Percentiles rank a stretch among this genome's conserved stretches.
phyloP scores from a whole-genome alignment of 192 early-diverging fungal genomes.

The Paraglomus occultum region DNA sequence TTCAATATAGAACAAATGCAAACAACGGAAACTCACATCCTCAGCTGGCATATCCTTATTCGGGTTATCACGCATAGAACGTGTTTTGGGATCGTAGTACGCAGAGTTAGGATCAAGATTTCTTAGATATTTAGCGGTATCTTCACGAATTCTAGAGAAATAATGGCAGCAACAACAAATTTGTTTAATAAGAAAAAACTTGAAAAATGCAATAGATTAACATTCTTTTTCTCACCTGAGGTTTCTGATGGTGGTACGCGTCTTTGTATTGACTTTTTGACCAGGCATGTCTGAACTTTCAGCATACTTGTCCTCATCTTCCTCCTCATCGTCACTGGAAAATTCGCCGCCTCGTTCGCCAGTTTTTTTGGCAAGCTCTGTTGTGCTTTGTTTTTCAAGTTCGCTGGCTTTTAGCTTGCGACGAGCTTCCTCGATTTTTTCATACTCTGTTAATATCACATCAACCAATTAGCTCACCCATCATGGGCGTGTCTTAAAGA shows the following conservation, averaged over 20 bases:
- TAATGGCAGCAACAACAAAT: not conserved
- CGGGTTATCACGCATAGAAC: slow-evolving; percentile 99
- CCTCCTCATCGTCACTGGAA: slow-evolving; percentile 72
- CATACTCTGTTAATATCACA: slow-evolving; percentile 69
- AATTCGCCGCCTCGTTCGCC: slow-evolving; percentile 49
- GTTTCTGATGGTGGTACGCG: slow-evolving; percentile 91
- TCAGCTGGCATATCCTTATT: slow-evolving; percentile 58
- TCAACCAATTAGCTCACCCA: not conserved
- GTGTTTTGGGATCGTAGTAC: slow-evolving; percentile 98
- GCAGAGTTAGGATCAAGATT: slow-evolving; percentile 95
- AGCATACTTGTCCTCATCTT: slow-evolving; percentile 90
- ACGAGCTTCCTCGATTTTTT: slow-evolving; percentile 85
- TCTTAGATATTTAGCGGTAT: slow-evolving; percentile 97
- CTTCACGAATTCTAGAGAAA: slow-evolving; percentile 86
- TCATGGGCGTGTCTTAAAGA: not conserved
- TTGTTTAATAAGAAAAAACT: not conserved
- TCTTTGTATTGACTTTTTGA: slow-evolving; percentile 84
- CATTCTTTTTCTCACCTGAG: slow-evolving; percentile 57
- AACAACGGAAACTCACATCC: slow-evolving; percentile 4
- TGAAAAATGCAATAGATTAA: not conserved
- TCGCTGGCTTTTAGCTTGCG: slow-evolving; percentile 74
- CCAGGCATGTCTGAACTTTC: slow-evolving; percentile 83
- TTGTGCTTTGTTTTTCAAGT: slow-evolving; percentile 63
- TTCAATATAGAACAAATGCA: not conserved
- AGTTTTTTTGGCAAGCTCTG: slow-evolving; percentile 50